Evolutionary conservation across 495 filamentous ascomycete genomes (phyloP).

Genomic region (Podospora fimiseda): DNA sequence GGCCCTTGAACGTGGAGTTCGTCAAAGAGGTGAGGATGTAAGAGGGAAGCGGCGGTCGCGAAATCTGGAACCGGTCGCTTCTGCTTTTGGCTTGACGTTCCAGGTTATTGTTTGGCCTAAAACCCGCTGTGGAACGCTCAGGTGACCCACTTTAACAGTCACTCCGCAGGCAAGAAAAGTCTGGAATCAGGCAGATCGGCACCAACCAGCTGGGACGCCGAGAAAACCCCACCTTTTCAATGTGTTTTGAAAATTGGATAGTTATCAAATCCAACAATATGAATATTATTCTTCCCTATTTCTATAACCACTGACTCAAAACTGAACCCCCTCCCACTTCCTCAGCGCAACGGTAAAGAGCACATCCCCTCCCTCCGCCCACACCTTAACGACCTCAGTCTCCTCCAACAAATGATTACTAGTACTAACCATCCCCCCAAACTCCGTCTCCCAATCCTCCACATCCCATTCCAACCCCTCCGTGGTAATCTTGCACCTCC

Average conservation of each 20-base stretch:
- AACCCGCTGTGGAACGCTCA: too few species aligned
- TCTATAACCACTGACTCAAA: too few species aligned
- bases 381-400: constrained; percentile 47
- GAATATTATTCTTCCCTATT: too few species aligned
- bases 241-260: too few species aligned
- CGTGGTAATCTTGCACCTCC: constrained; percentile 66
- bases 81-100: background rate
- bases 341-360: constrained; percentile 79
- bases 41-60: background rate
- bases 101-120: too few species aligned
- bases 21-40: background rate
- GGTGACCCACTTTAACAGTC: too few species aligned
- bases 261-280: too few species aligned
- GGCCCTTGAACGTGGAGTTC: background rate
- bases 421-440: constrained; percentile 82
- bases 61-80: background rate
- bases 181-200: too few species aligned
- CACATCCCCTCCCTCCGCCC: constrained; percentile 61
- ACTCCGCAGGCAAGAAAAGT: too few species aligned
- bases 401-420: constrained; percentile 73
- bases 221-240: background rate
- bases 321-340: constrained; percentile 7
- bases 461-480: constrained; percentile 88
- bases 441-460: constrained; percentile 65
- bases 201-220: background rate